A percentile compares a stretch with the other conserved stretches of the same genome.
phyloP scores from a whole-genome alignment of 164 flowering plant genomes.

The Liquidambar formosana region DNA sequence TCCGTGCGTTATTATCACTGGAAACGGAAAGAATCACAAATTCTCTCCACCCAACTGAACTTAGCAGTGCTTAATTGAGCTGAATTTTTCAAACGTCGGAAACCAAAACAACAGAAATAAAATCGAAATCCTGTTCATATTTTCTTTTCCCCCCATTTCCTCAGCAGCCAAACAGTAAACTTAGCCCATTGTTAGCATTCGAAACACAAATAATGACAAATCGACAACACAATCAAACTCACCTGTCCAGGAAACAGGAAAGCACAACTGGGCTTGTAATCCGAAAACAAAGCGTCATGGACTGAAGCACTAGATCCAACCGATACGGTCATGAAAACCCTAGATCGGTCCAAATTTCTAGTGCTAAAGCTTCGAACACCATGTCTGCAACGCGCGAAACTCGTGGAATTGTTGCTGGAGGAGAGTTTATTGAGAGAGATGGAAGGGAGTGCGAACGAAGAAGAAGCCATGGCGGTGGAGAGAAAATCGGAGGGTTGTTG shows the following conservation, averaged over 20 bases:
- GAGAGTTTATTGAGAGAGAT: slow-evolving; percentile 36
- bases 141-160: not conserved
- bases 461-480: slow-evolving; percentile 35
- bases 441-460: slow-evolving; percentile 41
- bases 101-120: too few relatives aligned
- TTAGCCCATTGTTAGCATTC: too few relatives aligned
- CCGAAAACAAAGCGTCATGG: slow-evolving; percentile 70
- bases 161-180: not conserved
- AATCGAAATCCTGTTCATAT: not conserved
- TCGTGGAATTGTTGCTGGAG: slow-evolving; percentile 17
- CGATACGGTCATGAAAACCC: slow-evolving; percentile 72
- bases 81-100: too few relatives aligned
- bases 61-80: too few relatives aligned
- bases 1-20: too few relatives aligned
- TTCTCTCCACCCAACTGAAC: too few relatives aligned
- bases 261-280: slow-evolving; percentile 74
- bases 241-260: slow-evolving; percentile 99
- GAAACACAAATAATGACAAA: too few relatives aligned
- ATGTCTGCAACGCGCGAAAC: slow-evolving; percentile 12
- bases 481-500: not conserved
- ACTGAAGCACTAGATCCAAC: slow-evolving; percentile 57
- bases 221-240: not conserved
- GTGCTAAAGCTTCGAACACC: slow-evolving; percentile 24
- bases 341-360: slow-evolving; percentile 37
- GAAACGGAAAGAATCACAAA: too few relatives aligned